Evolutionary conservation across 2,329 filamentous ascomycete species (phyloP).

Genomic region (Aphanocladium album): DNA sequence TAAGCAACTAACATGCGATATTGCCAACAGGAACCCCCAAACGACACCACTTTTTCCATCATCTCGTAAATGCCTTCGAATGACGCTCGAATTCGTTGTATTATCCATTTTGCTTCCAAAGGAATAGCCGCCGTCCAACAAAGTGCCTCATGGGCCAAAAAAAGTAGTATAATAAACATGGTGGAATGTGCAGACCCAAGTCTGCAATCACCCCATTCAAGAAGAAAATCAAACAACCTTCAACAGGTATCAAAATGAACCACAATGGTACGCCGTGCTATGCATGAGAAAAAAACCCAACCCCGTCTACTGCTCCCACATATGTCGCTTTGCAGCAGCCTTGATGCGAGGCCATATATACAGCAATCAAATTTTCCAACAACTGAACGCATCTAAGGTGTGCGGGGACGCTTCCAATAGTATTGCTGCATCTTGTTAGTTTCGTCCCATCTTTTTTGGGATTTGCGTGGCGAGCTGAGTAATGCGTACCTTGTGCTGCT

Average conservation of each 20-base stretch:
- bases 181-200: neutral
- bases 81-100: neutral
- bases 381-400: conserved; percentile 37
- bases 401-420: conserved; percentile 62
- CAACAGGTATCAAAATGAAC: neutral
- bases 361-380: neutral
- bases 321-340: neutral
- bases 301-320: neutral
- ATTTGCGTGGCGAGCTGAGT: neutral
- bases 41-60: neutral
- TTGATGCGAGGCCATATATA: neutral
- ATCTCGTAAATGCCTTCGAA: neutral
- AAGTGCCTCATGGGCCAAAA: neutral
- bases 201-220: neutral
- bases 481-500: conserved; percentile 86
- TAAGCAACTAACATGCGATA: neutral
- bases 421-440: conserved; percentile 49
- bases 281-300: conserved; percentile 4
- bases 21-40: neutral
- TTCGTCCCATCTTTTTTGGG: neutral
- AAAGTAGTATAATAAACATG: neutral
- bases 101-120: neutral
- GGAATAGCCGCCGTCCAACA: neutral
- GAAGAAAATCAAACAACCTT: neutral
- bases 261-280: conserved; percentile 8